Evolutionary conservation across 768 basidiomycete species (phyloP), one percentile per base, ranked within the genome.

Genomic region (Strobilomyces confusus): DNA sequence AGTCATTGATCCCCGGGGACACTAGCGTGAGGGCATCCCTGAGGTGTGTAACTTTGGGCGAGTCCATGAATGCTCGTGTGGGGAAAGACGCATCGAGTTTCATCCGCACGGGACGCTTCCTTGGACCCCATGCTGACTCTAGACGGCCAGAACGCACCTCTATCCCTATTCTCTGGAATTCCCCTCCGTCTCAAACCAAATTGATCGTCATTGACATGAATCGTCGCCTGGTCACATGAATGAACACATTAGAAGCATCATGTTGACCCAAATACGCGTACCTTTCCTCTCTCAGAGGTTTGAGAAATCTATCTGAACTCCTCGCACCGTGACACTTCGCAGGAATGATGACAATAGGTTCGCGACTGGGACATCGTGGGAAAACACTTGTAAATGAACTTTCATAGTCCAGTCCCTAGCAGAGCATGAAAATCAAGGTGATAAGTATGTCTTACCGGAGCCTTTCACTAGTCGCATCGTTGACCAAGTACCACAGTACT

Each of bases 241-340:
- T 38, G 22, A 15, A 30, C 14, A 33, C 5, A 8, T 32, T 33
- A 32, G n/a, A 30, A 17, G 36, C 6, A 7, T 32, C 33, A 30
- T 15, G 41, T 44, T 44, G 44, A 40, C 25, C 22, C 13, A 40
- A 20, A 30, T n/a, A 14, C 9, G 25, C 50, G 15, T 49, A 58
- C 86, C 70, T 79, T 79, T 65, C 85, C n/a, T n/a, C n/a, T n/a
- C n/a, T n/a, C n/a, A 77, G 56, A 92, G 77, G 63, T 89, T 84
- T 55, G 72, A 73, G 66, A 87, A 89, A 23, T 79, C 79, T 19
- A 63, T 73, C 60, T 80, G 76, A 53, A 87, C 84, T 30, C 74
- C 61, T 25, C 67, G 57, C n/a, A n/a, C 51, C 81, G 78, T 90
- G 90, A 92, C 69, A 84, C 78, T 55, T 78, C 72, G 44, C 81